These are phyloP conservation scores for Dichomitus squalens DNA, from an alignment of 1,284 basidiomycete genomes.

Conservation along the genomic window DNA sequence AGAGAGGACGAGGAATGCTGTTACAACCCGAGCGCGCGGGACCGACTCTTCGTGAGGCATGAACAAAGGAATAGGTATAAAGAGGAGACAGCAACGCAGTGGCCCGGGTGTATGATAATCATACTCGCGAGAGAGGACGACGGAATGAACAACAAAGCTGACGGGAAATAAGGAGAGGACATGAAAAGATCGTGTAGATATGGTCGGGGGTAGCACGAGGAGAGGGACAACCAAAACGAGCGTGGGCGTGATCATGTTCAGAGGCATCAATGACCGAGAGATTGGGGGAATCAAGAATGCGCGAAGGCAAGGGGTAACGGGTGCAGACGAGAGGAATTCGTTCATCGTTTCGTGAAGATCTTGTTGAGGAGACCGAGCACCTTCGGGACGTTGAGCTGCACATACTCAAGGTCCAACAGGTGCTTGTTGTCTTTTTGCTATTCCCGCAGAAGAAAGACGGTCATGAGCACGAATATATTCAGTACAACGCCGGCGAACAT, in stretches of 20 bases:
- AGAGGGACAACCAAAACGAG: constrained; percentile 14
- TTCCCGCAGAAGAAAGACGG: constrained; percentile 16
- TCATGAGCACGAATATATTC: neutral
- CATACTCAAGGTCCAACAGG: constrained; percentile 94
- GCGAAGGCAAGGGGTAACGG: neutral
- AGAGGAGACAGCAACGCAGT: constrained; percentile 14
- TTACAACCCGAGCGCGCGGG: constrained; percentile 21
- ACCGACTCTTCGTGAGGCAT: constrained; percentile 10
- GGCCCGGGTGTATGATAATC: constrained; percentile 5
- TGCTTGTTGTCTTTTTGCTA: constrained; percentile 99
- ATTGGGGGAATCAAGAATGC: neutral
- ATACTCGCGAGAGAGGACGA: neutral
- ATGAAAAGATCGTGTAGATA: constrained; percentile 16
- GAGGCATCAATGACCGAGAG: constrained; percentile 6
- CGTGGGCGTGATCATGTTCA: constrained; percentile 16
- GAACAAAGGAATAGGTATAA: constrained; percentile 18
- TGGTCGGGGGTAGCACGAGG: constrained; percentile 18
- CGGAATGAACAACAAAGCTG: neutral
- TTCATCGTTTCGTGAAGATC: constrained; percentile 84
- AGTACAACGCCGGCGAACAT: constrained; percentile 21
- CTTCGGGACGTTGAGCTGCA: constrained; percentile 95
- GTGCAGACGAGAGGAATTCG: neutral
- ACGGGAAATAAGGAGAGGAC: constrained; percentile 5
- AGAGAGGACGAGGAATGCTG: neutral
- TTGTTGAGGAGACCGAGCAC: constrained; percentile 91